Evolutionary conservation across 2,329 filamentous ascomycete genomes (phyloP), one percentile per base, ranked within the genome.

Genomic region (Colletotrichum cuscutae): DNA sequence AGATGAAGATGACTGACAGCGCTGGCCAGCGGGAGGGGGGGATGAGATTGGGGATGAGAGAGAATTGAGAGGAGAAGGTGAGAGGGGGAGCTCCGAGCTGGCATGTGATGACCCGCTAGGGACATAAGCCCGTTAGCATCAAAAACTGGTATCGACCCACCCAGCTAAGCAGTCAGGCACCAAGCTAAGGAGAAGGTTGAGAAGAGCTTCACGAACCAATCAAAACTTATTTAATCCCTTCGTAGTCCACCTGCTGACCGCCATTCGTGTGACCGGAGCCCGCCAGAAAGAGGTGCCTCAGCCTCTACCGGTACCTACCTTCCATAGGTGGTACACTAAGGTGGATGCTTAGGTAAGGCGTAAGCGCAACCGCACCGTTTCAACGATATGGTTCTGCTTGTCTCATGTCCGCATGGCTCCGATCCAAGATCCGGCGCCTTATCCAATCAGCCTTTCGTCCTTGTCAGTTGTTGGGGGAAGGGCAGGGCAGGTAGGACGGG

Each of bases 101-200:
- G 68, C 75, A 76, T 76, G 75, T 76, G 75, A 76, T 60, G 65
- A 68, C 69, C 46, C 75, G 58, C 22, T 76, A 68, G 15, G 19
- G 19, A 30, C 35, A 71, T 76, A 72, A 32, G 19, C 37, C 53
- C 24, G 61, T 12, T 70, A 70, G n/a, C 5, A 5, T 46, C 19
- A 9, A 5, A 37, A 30, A 8, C 28, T 24, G 22, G 19, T 15
- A 11, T 15, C 24, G 22, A 19, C 32, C 57, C 57, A 49, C 22
- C 13, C 61, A 62, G 60, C 60, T 15, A 57, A 56, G 52, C 15
- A 13, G 30, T n/a, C 22, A 53, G n/a, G 19, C 12, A 46, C 15
- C 28, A 11, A 30, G 11, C 53, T 59, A 32, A n/a, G 7, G 35
- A 32, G 54, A 30, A 32, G 54, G 54, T 32, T 49, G 64, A 32